Evolutionary conservation across 352 stramenopile genomes (phyloP).

Genomic region (Phytophthora idaei): DNA sequence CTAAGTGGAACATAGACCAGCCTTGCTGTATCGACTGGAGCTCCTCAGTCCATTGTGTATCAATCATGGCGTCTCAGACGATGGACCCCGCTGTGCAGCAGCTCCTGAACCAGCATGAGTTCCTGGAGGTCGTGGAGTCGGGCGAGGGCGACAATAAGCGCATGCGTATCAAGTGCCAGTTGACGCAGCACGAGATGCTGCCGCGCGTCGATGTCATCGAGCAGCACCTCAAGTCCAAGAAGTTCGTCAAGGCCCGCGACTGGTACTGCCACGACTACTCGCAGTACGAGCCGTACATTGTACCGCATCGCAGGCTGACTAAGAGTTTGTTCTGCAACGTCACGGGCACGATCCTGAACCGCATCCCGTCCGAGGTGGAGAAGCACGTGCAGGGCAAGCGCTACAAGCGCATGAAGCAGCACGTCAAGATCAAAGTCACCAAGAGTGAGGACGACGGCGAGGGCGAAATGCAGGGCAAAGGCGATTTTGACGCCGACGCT

Average conservation of each 20-base stretch:
- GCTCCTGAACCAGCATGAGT: slow-evolving; percentile 55
- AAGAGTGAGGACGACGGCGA: slow-evolving; percentile 38
- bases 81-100: slow-evolving; percentile 48
- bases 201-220: slow-evolving; percentile 63
- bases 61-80: slow-evolving; percentile 15
- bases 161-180: slow-evolving; percentile 67
- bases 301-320: slow-evolving; percentile 78
- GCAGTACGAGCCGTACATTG: slow-evolving; percentile 92
- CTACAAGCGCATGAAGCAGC: slow-evolving; percentile 80
- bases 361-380: slow-evolving; percentile 88
- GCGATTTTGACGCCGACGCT: slow-evolving; percentile 76
- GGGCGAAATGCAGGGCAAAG: slow-evolving; percentile 28
- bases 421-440: slow-evolving; percentile 61
- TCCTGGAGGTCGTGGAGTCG: slow-evolving; percentile 57
- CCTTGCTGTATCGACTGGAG: slow-evolving; percentile 26
- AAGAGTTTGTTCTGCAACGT: slow-evolving; percentile 92
- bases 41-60: slow-evolving; percentile 16
- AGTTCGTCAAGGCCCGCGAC: slow-evolving; percentile 80
- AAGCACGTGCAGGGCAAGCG: slow-evolving; percentile 90
- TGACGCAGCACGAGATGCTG: slow-evolving; percentile 85
- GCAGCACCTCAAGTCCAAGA: slow-evolving; percentile 76
- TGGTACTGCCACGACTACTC: slow-evolving; percentile 92
- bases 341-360: slow-evolving; percentile 86
- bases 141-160: slow-evolving; percentile 53
- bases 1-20: slow-evolving; percentile 5